Conservation (phyloP, 352 stramenopile genomes). For the Thraustochytrium striatum region DNA sequence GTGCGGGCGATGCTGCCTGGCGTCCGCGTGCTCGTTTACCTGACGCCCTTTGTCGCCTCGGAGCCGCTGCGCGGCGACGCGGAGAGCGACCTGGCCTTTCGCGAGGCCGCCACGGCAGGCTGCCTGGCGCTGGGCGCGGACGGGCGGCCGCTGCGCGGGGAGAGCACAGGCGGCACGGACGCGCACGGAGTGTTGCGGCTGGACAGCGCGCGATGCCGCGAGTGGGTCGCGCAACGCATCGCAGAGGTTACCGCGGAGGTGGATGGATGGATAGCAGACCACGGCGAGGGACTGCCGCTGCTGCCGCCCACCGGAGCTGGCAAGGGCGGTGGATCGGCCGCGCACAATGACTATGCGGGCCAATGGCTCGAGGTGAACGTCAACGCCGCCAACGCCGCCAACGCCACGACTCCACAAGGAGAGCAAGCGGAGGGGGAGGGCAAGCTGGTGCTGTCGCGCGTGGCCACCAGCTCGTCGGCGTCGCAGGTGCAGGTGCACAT, state of each 20-base stretch:
- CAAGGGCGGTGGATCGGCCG: background rate
- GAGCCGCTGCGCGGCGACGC: background rate
- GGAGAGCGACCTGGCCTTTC: background rate
- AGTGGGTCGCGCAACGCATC: background rate
- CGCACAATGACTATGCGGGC: constrained; percentile 7
- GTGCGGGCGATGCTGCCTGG: background rate
- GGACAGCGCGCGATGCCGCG: background rate
- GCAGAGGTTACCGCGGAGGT: background rate
- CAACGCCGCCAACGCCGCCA: background rate
- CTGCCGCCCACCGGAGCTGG: background rate
- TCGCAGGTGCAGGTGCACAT: constrained; percentile 1
- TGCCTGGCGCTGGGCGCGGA: constrained; percentile 1
- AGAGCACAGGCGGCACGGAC: background rate
- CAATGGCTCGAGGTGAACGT: constrained; percentile 9
- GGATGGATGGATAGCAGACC: constrained; percentile 41
- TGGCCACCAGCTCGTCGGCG: background rate
- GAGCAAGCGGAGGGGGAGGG: background rate
- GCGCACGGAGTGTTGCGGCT: constrained; percentile 7
- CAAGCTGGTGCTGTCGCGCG: background rate
- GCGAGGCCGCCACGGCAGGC: background rate
- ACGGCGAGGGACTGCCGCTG: constrained; percentile 18
- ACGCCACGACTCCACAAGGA: too few relatives aligned
- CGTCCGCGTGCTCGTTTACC: background rate
- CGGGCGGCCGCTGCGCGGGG: background rate
- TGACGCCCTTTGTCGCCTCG: background rate